Evolutionary conservation across 139 green algal genomes (phyloP), one percentile per base, ranked within the genome.

Genomic region (Haematococcus lacustris): DNA sequence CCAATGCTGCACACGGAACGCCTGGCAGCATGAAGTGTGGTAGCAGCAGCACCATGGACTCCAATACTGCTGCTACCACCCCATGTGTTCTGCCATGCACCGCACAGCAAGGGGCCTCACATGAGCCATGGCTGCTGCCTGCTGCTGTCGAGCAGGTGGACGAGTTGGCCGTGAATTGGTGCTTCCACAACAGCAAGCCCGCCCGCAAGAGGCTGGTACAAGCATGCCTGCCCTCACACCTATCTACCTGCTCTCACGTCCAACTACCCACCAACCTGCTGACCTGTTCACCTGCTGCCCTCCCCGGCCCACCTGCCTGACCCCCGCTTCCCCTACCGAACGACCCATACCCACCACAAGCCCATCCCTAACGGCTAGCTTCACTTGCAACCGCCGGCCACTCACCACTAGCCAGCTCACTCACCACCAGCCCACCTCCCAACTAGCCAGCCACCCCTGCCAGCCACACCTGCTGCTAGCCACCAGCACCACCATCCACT

Each of bases 171-270:
- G 53, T 64, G 53, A 26, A 21, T 4, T 64, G 53, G 53, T 64
- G 53, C 53, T 64, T 64, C 53, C 53, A 64, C 53, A 64, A 64
- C 53, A 64, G 4, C 53, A 64, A 64, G 26, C 30, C 53, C 53
- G 21, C 9, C 53, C 53, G 53, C 53, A 64, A 64, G 26, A 21
- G 53, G 23, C 53, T 64, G 17, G 53, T 64, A 30, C n/a, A n/a
- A n/a, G n/a, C n/a, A n/a, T n/a, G n/a, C n/a, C n/a, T n/a, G n/a
- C n/a, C n/a, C n/a, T n/a, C n/a, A 64, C 23, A 35, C 23, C 21
- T 57, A 28, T 57, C 47, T 57, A 21, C 47, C 13, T 57, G 47
- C 47, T 57, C 47, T 21, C 13, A 57, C 13, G 13, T 28, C 47
- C 13, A 57, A 13, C 47, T 21, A 57, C n/a, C n/a, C n/a, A n/a